Evolutionary conservation across 2,329 filamentous ascomycete genomes (phyloP).

Genomic region (Venturia aucupariae): DNA sequence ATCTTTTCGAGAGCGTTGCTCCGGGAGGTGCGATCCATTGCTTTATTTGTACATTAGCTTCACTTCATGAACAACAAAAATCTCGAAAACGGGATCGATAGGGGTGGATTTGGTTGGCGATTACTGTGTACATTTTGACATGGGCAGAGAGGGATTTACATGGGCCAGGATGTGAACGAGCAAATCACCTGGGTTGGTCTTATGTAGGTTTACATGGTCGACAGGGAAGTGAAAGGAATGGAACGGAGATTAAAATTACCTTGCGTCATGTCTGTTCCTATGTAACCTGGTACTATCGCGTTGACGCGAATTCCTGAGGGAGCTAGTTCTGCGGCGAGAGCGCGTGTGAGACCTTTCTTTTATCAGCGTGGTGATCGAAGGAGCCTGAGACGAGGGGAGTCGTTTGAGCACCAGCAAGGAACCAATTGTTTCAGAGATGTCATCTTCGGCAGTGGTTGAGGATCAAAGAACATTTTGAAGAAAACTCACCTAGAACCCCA

Average conservation of each 20-base stretch:
- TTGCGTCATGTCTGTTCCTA: conserved; percentile 70
- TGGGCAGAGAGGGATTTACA: neutral
- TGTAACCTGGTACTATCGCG: conserved; percentile 73
- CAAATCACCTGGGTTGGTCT: neutral
- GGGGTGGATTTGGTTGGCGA: neutral
- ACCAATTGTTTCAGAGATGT: too few species aligned
- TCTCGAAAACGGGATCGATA: neutral
- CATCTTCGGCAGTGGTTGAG: neutral
- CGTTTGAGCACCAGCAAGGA: too few species aligned
- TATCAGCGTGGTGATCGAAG: conserved; percentile 16
- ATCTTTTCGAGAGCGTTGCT: conserved; percentile 30
- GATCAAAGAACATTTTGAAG: neutral
- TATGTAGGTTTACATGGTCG: neutral
- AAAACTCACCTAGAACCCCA: conserved; percentile 55
- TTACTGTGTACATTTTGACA: neutral
- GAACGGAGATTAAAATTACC: conserved; percentile 39
- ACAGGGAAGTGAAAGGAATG: neutral
- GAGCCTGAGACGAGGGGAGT: too few species aligned
- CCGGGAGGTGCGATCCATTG: conserved; percentile 22
- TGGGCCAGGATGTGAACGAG: neutral
- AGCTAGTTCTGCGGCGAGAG: conserved; percentile 54
- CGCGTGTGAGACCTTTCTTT: conserved; percentile 53
- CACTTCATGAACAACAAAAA: neutral
- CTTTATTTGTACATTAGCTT: neutral
- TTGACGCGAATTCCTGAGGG: conserved; percentile 62